Conservation (phyloP, 352 stramenopile genomes). For the Phytophthora chlamydospora region DNA sequence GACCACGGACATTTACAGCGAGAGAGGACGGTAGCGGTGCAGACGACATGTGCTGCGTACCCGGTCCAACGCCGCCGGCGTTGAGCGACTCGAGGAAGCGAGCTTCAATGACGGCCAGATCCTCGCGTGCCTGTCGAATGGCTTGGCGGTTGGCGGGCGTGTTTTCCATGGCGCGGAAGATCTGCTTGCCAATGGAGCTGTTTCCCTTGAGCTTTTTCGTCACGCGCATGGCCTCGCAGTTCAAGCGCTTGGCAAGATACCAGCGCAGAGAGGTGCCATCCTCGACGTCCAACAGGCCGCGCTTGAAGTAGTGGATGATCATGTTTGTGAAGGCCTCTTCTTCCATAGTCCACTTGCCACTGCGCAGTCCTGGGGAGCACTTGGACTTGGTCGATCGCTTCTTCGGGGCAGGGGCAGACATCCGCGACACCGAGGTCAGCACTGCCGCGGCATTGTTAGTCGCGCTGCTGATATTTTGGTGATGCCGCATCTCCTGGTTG, state of each 20-base stretch:
- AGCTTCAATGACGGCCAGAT: conserved; percentile 67
- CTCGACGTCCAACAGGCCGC: conserved; percentile 76
- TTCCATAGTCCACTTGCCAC: conserved; percentile 86
- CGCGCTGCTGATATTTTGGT: conserved; percentile 28
- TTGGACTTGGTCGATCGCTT: conserved; percentile 91
- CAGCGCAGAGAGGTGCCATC: conserved; percentile 85
- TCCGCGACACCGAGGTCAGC: conserved; percentile 30
- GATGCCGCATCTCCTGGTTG: conserved; percentile 23
- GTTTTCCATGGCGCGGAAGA: conserved; percentile 82
- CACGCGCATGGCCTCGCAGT: conserved; percentile 89
- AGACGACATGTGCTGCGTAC: conserved; percentile 16
- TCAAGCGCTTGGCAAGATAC: conserved; percentile 86
- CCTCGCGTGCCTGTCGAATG: conserved; percentile 58
- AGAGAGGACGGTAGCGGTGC: conserved; percentile 30
- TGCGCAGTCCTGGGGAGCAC: conserved; percentile 77
- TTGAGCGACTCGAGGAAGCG: conserved; percentile 78
- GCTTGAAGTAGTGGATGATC: conserved; percentile 89
- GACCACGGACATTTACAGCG: conserved; percentile 35
- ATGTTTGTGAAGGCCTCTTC: conserved; percentile 86
- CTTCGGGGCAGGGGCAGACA: conserved; percentile 30
- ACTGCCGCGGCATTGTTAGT: conserved; percentile 27
- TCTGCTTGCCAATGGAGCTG: conserved; percentile 89
- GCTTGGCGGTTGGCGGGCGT: conserved; percentile 57
- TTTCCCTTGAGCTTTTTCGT: conserved; percentile 92
- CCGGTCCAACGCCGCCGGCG: conserved; percentile 28